Evolutionary conservation across 2,329 filamentous ascomycete genomes (phyloP).

Genomic region (Akanthomyces lecanii): DNA sequence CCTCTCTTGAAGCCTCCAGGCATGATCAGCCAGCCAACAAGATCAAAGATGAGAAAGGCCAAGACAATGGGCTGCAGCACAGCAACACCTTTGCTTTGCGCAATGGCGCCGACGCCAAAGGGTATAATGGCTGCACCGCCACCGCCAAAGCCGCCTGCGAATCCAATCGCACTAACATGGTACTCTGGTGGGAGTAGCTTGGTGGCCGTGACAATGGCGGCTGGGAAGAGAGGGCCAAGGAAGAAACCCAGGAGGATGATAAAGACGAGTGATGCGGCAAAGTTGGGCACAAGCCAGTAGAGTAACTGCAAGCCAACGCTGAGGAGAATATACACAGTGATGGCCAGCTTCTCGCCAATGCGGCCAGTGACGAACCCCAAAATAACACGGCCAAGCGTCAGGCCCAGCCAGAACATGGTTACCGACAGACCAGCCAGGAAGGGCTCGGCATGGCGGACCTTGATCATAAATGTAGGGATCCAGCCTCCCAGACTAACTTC

Average conservation of each 20-base stretch:
- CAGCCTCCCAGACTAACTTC: conserved; percentile 73
- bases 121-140: conserved; percentile 65
- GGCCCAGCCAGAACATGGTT: conserved; percentile 80
- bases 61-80: conserved; percentile 55
- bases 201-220: conserved; percentile 66
- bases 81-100: conserved; percentile 51
- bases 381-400: conserved; percentile 68
- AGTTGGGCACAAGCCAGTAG: conserved; percentile 78
- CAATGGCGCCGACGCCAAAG: conserved; percentile 65
- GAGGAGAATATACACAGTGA: conserved; percentile 59
- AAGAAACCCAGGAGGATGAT: conserved; percentile 74
- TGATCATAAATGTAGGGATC: conserved; percentile 86
- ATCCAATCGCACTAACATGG: conserved; percentile 77
- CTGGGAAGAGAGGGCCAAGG: conserved; percentile 74
- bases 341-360: conserved; percentile 66
- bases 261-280: conserved; percentile 68
- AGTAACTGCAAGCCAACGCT: conserved; percentile 63
- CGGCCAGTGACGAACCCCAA: conserved; percentile 73
- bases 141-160: conserved; percentile 73
- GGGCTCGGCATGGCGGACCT: conserved; percentile 61
- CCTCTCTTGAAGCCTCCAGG: conserved; percentile 37
- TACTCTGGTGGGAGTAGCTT: conserved; percentile 69
- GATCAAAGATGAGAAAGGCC: conserved; percentile 42
- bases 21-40: conserved; percentile 42
- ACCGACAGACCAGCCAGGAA: conserved; percentile 72